Percentiles rank a stretch among this genome's conserved stretches.
These are phyloP conservation scores for Helianthus tuberosus DNA, from an alignment of 129 eudicot species.

Conservation along the genomic window DNA sequence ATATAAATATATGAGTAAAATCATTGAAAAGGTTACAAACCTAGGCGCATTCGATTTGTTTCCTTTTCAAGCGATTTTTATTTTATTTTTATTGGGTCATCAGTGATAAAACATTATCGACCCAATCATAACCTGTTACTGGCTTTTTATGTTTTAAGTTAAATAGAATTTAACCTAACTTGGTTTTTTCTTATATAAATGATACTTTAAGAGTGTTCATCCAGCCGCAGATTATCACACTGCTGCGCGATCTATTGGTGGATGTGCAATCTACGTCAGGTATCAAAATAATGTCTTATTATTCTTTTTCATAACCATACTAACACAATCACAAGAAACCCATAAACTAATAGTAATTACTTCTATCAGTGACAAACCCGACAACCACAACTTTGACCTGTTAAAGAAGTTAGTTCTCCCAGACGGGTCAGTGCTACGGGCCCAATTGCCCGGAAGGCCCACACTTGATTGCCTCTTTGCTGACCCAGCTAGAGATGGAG, in stretches of 20 bases:
- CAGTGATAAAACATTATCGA: not conserved
- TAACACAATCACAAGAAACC: not conserved
- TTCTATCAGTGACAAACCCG: slow-evolving; percentile 77
- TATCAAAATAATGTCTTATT: slow-evolving; percentile 22
- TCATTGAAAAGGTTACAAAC: not conserved
- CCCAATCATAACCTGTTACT: not conserved
- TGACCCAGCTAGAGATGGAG: slow-evolving; percentile 97
- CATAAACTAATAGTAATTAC: slow-evolving; percentile 2
- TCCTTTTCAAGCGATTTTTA: not conserved
- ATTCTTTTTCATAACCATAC: not conserved
- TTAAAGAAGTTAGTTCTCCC: slow-evolving; percentile 87
- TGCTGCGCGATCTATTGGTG: slow-evolving; percentile 93
- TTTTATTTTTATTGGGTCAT: not conserved
- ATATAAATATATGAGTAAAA: not conserved
- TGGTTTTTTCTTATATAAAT: slow-evolving; percentile 2
- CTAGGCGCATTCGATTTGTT: not conserved
- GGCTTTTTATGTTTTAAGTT: not conserved
- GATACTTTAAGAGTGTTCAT: slow-evolving; percentile 72
- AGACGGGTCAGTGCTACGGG: slow-evolving; percentile 93
- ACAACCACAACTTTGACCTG: slow-evolving; percentile 85
- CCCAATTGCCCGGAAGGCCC: slow-evolving; percentile 85
- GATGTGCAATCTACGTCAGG: slow-evolving; percentile 92
- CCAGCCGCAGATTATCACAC: slow-evolving; percentile 96
- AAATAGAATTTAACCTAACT: not conserved
- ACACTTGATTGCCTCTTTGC: slow-evolving; percentile 83